Evolutionary conservation across 2,329 filamentous ascomycete species (phyloP).

Genomic region (Botrytis paeoniae): DNA sequence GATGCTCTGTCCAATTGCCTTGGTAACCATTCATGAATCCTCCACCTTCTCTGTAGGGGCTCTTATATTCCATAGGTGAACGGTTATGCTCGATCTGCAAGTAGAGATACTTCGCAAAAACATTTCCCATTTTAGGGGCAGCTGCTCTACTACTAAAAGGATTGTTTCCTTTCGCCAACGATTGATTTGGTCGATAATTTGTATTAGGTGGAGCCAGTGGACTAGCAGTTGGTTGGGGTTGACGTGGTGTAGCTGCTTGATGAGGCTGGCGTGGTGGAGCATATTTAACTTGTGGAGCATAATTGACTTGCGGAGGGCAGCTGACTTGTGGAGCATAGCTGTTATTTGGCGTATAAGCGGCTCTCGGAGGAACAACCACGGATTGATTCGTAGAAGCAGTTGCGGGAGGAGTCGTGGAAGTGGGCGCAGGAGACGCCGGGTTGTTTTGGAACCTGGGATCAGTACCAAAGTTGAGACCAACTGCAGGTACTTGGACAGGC

Average conservation of each 20-base stretch:
- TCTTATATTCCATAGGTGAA: constrained; percentile 55
- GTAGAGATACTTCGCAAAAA: constrained; percentile 44
- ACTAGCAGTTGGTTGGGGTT: constrained; percentile 3
- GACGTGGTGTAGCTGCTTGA: constrained; percentile 6
- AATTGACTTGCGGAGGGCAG: neutral
- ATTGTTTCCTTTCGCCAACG: constrained; percentile 28
- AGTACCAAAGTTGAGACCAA: constrained; percentile 34
- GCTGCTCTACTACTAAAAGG: constrained; percentile 30
- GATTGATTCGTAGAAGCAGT: constrained; percentile 5
- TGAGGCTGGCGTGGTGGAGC: constrained; percentile 17
- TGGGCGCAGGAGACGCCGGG: constrained; percentile 1
- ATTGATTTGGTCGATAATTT: constrained; percentile 24
- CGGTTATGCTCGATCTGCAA: constrained; percentile 60
- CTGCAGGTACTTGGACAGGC: constrained; percentile 24
- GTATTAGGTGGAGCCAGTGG: constrained; percentile 24
- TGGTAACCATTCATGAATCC: constrained; percentile 63
- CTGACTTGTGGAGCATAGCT: neutral
- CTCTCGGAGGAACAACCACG: neutral
- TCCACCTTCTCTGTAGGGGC: constrained; percentile 54
- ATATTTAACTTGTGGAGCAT: constrained; percentile 12
- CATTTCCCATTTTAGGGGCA: constrained; percentile 15
- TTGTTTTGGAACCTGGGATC: constrained; percentile 32
- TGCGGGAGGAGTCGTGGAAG: constrained; percentile 1
- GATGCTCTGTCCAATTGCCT: constrained; percentile 39
- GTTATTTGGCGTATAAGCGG: neutral